phyloP scores from a whole-genome alignment of 768 basidiomycete genomes.

The Leucosporidium scottii region DNA sequence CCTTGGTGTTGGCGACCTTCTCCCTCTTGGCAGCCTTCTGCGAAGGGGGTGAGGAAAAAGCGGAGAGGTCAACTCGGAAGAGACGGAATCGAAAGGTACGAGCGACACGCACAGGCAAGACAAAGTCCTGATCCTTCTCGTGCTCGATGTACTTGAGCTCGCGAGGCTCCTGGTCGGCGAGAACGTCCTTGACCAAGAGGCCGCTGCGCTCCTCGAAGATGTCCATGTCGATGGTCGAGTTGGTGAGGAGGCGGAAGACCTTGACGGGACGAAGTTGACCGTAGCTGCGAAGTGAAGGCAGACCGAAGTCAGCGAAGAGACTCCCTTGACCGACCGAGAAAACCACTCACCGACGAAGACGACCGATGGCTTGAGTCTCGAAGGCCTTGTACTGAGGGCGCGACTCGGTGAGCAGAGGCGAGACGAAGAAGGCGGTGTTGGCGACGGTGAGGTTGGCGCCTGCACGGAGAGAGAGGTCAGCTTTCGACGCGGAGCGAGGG shows the following conservation, averaged over 20 bases:
- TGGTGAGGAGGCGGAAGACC: constrained; percentile 76
- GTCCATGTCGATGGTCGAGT: constrained; percentile 79
- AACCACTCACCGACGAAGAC: constrained; percentile 56
- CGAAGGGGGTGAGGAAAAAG: background rate
- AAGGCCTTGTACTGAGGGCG: constrained; percentile 73
- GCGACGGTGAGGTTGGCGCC: constrained; percentile 73
- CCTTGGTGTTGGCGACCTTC: background rate
- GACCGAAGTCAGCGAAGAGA: too few species aligned
- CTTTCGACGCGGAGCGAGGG: background rate
- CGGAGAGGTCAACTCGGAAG: background rate
- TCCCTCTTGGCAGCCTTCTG: background rate
- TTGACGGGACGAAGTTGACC: constrained; percentile 74
- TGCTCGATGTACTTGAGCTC: background rate
- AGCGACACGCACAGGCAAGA: background rate
- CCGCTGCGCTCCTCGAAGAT: constrained; percentile 49
- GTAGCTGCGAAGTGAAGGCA: constrained; percentile 48
- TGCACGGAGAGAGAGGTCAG: constrained; percentile 9
- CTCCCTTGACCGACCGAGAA: background rate
- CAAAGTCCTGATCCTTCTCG: background rate
- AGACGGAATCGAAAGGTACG: background rate
- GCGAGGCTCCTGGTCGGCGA: constrained; percentile 1
- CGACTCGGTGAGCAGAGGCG: constrained; percentile 72
- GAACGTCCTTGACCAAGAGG: constrained; percentile 3
- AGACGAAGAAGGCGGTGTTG: constrained; percentile 91
- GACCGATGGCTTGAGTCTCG: constrained; percentile 43